These are phyloP conservation scores for Heterobasidion occidentale DNA, from an alignment of 1,284 basidiomycete genomes.

Conservation along the genomic window DNA sequence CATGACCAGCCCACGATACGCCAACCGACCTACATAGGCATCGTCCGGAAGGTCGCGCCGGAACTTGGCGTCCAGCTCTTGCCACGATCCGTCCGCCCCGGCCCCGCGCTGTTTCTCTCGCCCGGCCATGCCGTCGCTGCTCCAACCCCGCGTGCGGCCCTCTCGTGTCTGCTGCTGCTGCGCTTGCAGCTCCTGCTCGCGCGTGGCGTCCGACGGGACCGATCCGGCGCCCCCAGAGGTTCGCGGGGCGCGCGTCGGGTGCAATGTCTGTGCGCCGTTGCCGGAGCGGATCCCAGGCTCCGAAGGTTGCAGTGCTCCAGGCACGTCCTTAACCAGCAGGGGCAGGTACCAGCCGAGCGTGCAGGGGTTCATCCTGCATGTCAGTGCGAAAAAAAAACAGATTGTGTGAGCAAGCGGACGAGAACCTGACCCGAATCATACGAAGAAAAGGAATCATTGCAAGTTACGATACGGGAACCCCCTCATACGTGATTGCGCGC, in stretches of 20 bases:
- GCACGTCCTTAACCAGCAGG: constrained; percentile 62
- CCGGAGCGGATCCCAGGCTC: constrained; percentile 24
- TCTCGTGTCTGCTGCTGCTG: neutral
- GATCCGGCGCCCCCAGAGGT: neutral
- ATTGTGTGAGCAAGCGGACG: neutral
- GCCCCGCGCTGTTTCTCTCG: constrained; percentile 12
- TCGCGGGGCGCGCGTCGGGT: neutral
- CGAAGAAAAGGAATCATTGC: no score
- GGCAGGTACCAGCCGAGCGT: constrained; percentile 94
- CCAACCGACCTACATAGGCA: constrained; percentile 76
- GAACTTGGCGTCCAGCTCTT: constrained; percentile 78
- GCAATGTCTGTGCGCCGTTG: constrained; percentile 2
- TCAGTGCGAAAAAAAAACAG: constrained; percentile 1
- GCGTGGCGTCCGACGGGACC: no score
- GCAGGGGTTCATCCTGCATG: constrained; percentile 82
- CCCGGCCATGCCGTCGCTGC: constrained; percentile 4
- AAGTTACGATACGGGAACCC: neutral
- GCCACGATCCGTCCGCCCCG: constrained; percentile 36
- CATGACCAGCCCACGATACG: constrained; percentile 85
- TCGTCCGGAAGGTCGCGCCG: constrained; percentile 83
- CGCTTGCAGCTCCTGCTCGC: neutral
- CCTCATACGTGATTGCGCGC: neutral
- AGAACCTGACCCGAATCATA: neutral
- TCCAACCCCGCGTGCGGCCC: neutral
- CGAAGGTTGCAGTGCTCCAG: constrained; percentile 60